phyloP scores from a whole-genome alignment of 345 rosid genomes.

The Eucalyptus marginata region DNA sequence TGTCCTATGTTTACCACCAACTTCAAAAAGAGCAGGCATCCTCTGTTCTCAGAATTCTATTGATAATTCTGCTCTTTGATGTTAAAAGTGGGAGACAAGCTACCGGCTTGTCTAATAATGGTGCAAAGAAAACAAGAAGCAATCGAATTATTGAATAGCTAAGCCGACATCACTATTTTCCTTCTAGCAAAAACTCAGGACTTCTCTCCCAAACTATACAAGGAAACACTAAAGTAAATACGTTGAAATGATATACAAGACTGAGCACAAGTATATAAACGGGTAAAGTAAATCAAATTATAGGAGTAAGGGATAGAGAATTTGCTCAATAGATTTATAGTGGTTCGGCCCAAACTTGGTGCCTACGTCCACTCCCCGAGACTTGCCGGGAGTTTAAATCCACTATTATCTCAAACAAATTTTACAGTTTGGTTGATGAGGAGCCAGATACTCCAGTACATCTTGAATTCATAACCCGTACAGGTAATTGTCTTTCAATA shows the following conservation, averaged over 20 bases:
- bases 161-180: neutral
- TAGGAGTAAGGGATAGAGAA: neutral
- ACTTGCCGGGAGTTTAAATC: neutral
- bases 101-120: neutral
- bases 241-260: neutral
- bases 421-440: neutral
- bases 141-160: neutral
- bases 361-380: neutral
- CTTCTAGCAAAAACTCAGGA: neutral
- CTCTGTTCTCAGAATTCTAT: neutral
- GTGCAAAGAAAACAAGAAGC: neutral
- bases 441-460: neutral
- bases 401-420: neutral
- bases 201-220: neutral
- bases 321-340: neutral
- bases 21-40: neutral
- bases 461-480: neutral
- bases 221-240: neutral
- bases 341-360: neutral
- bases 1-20: neutral
- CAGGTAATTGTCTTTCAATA: neutral
- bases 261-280: neutral
- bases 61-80: neutral
- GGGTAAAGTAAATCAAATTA: neutral
- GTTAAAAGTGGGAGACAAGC: neutral